Evolutionary conservation across 306 rosid genomes (phyloP).

Genomic region (Prunus salicina): DNA sequence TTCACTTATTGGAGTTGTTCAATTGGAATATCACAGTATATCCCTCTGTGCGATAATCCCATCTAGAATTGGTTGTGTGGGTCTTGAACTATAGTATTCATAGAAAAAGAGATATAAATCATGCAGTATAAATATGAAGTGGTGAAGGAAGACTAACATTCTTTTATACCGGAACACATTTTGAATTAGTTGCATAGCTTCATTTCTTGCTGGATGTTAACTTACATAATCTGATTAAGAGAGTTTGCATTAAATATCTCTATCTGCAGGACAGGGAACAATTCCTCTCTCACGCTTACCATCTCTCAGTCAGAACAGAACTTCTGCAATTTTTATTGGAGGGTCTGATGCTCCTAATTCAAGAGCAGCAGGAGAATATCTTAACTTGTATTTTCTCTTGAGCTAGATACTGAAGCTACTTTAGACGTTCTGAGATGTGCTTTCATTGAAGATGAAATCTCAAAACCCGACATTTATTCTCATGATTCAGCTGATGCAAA

Average conservation of each 20-base stretch:
- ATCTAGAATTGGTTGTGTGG: neutral
- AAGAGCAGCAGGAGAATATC: slow-evolving; percentile 36
- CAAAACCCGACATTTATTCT: slow-evolving; percentile 35
- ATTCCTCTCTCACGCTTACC: slow-evolving; percentile 63
- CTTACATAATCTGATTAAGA: slow-evolving; percentile 1
- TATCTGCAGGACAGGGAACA: slow-evolving; percentile 77
- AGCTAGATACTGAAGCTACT: slow-evolving; percentile 80
- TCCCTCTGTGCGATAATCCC: neutral
- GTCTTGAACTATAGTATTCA: neutral
- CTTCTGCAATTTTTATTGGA: slow-evolving; percentile 74
- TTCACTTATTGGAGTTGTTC: slow-evolving; percentile 3
- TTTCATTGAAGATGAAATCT: slow-evolving; percentile 54
- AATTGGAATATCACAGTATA: neutral
- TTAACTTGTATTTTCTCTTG: slow-evolving; percentile 67
- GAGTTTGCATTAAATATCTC: neutral
- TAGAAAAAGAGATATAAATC: slow-evolving; percentile 5
- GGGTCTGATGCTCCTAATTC: slow-evolving; percentile 41
- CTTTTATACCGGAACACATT: neutral
- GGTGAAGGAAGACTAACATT: slow-evolving; percentile 1
- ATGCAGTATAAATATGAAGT: neutral
- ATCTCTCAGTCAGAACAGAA: slow-evolving; percentile 66
- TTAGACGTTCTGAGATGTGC: slow-evolving; percentile 74
- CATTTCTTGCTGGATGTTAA: neutral
- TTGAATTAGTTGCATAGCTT: neutral
- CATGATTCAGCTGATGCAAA: slow-evolving; percentile 33